Evolutionary conservation across 345 rosid species (phyloP), one percentile per base, ranked within the genome.

Genomic region (Anacardium occidentale): DNA sequence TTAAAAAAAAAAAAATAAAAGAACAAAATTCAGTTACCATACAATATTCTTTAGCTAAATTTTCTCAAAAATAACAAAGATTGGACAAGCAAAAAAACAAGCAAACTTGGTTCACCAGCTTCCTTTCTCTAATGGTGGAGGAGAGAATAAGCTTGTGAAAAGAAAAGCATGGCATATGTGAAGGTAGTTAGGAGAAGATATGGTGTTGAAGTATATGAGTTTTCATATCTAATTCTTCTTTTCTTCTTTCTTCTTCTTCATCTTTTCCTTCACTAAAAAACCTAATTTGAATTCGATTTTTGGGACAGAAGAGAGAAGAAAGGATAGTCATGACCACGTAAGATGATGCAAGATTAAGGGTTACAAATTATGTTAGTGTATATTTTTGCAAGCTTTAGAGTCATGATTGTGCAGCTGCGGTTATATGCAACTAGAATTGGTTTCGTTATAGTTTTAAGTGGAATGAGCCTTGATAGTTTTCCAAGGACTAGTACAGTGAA

Each of bases 141-240:
- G 89, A 69, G 79, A 88, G 84, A 68, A 93, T 85, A 76, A 84
- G 77, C 88, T 85, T 93, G 79, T 90, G 86, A 72, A 93, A 93
- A 82, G 77, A 84, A 76, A 94, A 94, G 74, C 88, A 86, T 55
- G 91, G 91, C 97, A 91, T 87, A 68, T 81, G 25, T 37, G 20
- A 26, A 21, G 75, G 52, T 40, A 64, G 76, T 82, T 81, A 86
- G 87, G 84, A 76, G 55, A 69, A 44, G 78, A 84, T 81, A 76
- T 80, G 78, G 73, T 73, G 75, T 81, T 82, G 79, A 66, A 37
- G 40, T 37, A 37, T 37, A 37, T 64, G 51, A 70, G 76, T 8
- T 78, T 77, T 78, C 84, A 86, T 84, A 86, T 86, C 84, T 83
- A 71, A 69, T 78, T 69, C 81, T 56, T 71, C 62, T 69, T 24